Percentiles rank a stretch among this genome's conserved stretches.
These are phyloP conservation scores for Thermothelomyces thermophilus DNA, from an alignment of 2,329 filamentous ascomycete species.

Conservation along the genomic window DNA sequence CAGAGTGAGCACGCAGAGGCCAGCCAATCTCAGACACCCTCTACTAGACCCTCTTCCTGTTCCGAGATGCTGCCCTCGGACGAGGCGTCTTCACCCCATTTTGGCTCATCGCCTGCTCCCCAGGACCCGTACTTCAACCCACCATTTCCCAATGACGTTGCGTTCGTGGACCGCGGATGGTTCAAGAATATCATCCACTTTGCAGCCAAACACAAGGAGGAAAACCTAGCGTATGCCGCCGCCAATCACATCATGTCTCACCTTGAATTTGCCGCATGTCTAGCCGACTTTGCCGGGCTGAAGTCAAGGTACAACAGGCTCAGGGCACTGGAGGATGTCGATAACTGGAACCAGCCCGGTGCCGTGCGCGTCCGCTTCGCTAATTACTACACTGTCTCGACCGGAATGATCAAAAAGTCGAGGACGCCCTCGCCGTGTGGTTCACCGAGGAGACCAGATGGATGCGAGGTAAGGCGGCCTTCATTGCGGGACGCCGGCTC, in stretches of 20 bases:
- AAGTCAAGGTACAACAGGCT: conserved; percentile 63
- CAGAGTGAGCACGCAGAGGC: conserved; percentile 14
- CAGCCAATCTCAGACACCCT: conserved; percentile 17
- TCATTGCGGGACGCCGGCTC: conserved; percentile 1
- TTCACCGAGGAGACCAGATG: conserved; percentile 2
- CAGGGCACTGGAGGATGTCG: conserved; percentile 63
- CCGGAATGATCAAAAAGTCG: conserved; percentile 57
- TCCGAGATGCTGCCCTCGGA: conserved; percentile 23
- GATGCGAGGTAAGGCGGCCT: neutral
- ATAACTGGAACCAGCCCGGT: conserved; percentile 41
- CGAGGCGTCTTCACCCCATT: conserved; percentile 19
- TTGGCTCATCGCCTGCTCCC: conserved; percentile 32
- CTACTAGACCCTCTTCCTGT: conserved; percentile 26
- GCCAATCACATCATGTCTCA: conserved; percentile 71
- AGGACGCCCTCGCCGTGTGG: conserved; percentile 23
- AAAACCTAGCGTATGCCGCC: conserved; percentile 63
- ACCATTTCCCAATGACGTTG: conserved; percentile 66
- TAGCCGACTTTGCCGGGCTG: conserved; percentile 69
- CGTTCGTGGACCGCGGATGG: conserved; percentile 61
- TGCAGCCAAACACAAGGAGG: conserved; percentile 67
- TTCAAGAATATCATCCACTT: conserved; percentile 67
- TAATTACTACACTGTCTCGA: conserved; percentile 87
- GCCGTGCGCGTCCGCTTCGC: conserved; percentile 64
- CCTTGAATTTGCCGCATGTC: conserved; percentile 72
- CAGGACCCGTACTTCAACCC: conserved; percentile 65